Percentiles rank a stretch among this genome's conserved stretches.
These are phyloP conservation scores for Trichoderma erinaceum DNA, from an alignment of 495 filamentous ascomycete genomes.

Conservation along the genomic window DNA sequence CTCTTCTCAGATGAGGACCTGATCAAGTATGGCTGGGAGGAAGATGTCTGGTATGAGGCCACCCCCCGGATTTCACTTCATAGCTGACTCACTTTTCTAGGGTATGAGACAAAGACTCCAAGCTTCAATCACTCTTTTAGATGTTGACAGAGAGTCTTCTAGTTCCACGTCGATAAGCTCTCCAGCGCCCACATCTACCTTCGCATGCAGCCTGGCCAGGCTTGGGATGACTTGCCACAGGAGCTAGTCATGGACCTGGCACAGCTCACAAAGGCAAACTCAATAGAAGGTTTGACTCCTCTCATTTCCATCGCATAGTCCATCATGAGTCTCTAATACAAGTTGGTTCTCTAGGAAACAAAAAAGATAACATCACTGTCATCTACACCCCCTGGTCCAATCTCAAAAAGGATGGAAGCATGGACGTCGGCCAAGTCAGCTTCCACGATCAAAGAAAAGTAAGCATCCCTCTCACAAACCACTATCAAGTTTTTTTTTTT, in stretches of 20 bases:
- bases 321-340: neutral
- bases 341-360: constrained; percentile 59
- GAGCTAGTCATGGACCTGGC: constrained; percentile 79
- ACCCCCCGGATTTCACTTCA: neutral
- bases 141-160: constrained; percentile 18
- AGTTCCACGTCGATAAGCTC: constrained; percentile 98
- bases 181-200: constrained; percentile 96
- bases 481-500: too few relatives aligned
- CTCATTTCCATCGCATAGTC: neutral
- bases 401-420: constrained; percentile 89
- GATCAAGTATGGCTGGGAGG: constrained; percentile 86
- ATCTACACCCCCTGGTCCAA: constrained; percentile 99
- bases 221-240: constrained; percentile 75
- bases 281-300: constrained; percentile 71
- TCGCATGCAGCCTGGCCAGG: constrained; percentile 70
- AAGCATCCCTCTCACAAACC: too few relatives aligned
- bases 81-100: neutral
- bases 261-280: constrained; percentile 96
- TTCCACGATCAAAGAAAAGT: constrained; percentile 81
- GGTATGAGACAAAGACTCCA: neutral
- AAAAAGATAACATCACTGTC: constrained; percentile 93
- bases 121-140: neutral
- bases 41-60: constrained; percentile 79
- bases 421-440: constrained; percentile 90
- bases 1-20: constrained; percentile 75